A percentile compares a stretch with the other conserved stretches of the same genome.
Evolutionary conservation across 306 rosid species (phyloP).

Genomic region (Phaseolus lunatus): DNA sequence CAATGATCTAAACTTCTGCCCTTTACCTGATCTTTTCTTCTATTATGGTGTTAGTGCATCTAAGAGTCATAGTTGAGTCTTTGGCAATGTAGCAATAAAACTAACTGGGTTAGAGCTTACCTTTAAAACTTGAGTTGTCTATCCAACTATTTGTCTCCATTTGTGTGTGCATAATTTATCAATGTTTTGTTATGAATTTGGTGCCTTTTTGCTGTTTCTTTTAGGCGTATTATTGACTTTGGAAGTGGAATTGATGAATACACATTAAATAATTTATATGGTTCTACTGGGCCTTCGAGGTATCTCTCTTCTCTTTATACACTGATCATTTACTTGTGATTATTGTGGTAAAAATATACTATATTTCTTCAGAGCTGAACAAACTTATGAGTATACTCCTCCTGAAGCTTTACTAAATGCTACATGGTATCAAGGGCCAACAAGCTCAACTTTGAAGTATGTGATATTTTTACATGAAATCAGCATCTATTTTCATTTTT

Average conservation of each 20-base stretch:
- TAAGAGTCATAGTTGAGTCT: slow-evolving; percentile 31
- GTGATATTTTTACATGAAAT: slow-evolving; percentile 47
- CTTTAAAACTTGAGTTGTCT: slow-evolving; percentile 37
- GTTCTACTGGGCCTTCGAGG: slow-evolving; percentile 90
- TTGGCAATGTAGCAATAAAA: slow-evolving; percentile 41
- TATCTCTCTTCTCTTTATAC: slow-evolving; percentile 47
- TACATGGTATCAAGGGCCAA: slow-evolving; percentile 79
- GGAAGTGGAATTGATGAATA: slow-evolving; percentile 94
- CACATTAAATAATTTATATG: slow-evolving; percentile 87
- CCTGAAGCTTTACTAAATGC: slow-evolving; percentile 92
- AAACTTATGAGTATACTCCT: slow-evolving; percentile 85
- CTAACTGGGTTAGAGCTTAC: slow-evolving; percentile 20
- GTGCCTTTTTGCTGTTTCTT: slow-evolving; percentile 36
- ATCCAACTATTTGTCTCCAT: slow-evolving; percentile 15
- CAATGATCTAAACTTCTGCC: slow-evolving; percentile 34
- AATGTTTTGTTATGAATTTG: slow-evolving; percentile 27
- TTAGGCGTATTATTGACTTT: slow-evolving; percentile 79
- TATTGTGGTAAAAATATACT: slow-evolving; percentile 35
- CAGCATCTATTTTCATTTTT: slow-evolving; percentile 27
- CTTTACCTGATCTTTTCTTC: slow-evolving; percentile 12
- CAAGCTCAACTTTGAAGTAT: slow-evolving; percentile 79
- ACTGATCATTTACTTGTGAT: slow-evolving; percentile 16
- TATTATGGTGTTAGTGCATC: slow-evolving; percentile 35
- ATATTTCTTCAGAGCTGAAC: slow-evolving; percentile 74
- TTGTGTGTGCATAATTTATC: neutral